These are phyloP conservation scores for Exophiala xenobiotica DNA, from an alignment of 2,329 filamentous ascomycete species.

Conservation along the genomic window DNA sequence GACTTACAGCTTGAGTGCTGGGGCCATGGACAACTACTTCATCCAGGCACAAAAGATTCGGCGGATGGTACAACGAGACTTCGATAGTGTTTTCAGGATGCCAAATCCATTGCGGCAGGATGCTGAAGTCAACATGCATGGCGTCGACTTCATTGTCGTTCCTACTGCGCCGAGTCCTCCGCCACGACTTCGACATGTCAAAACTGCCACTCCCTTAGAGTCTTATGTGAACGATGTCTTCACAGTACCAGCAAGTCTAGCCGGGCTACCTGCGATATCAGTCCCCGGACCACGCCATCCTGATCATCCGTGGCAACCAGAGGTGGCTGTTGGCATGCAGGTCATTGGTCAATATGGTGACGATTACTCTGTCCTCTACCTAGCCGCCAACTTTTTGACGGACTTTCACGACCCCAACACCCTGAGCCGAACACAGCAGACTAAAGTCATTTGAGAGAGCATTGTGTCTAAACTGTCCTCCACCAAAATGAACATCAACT, in stretches of 20 bases:
- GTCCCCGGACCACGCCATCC: constrained; percentile 59
- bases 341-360: constrained; percentile 50
- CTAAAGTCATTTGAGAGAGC: too few species aligned
- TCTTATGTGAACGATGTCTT: constrained; percentile 92
- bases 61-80: constrained; percentile 79
- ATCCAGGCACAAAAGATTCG: constrained; percentile 88
- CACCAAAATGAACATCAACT: too few species aligned
- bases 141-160: constrained; percentile 82
- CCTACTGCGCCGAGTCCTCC: constrained; percentile 81
- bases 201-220: constrained; percentile 55
- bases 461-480: too few species aligned
- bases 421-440: constrained; percentile 3
- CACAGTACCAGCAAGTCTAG: constrained; percentile 90
- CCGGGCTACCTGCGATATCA: constrained; percentile 84
- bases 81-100: constrained; percentile 72
- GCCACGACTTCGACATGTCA: constrained; percentile 62
- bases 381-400: constrained; percentile 19
- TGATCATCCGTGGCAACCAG: constrained; percentile 21
- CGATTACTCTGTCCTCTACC: constrained; percentile 34
- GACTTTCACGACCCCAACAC: constrained; percentile 10
- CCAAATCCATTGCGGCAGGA: constrained; percentile 61
- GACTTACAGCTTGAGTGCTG: constrained; percentile 83
- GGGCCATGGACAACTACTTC: constrained; percentile 95
- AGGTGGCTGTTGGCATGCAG: constrained; percentile 43
- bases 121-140: constrained; percentile 44